Evolutionary conservation across 331 rosid genomes (phyloP).

Genomic region (Cydonia oblonga): DNA sequence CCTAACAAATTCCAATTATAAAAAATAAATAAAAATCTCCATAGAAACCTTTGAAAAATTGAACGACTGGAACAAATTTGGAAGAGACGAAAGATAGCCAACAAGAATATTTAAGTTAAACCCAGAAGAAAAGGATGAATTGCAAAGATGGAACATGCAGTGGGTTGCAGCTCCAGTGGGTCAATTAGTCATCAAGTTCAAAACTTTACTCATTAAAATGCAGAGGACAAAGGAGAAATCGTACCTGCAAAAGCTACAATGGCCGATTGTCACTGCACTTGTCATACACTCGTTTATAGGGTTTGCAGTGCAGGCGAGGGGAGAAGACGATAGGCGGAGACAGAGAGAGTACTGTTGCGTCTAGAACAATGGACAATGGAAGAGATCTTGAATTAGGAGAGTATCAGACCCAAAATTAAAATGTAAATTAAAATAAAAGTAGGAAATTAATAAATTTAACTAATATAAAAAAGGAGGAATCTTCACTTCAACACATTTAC

Average conservation of each 20-base stretch:
- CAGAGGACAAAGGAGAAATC: background rate
- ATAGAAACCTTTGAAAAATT: background rate
- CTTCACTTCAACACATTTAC: too few relatives aligned
- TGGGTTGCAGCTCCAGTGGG: background rate
- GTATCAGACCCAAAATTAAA: background rate
- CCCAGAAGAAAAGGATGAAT: background rate
- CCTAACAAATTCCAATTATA: too few relatives aligned
- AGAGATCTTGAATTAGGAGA: background rate
- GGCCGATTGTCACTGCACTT: slow-evolving; percentile 2
- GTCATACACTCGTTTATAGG: background rate
- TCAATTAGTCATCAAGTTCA: background rate
- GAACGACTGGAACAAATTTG: background rate
- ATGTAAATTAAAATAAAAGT: background rate
- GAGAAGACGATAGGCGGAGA: background rate
- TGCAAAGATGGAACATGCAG: background rate
- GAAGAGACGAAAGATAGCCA: background rate
- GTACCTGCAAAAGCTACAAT: slow-evolving; percentile 13
- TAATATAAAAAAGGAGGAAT: background rate
- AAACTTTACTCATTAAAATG: background rate
- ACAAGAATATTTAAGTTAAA: background rate
- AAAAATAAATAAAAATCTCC: background rate
- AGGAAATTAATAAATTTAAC: background rate
- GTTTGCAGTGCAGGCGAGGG: slow-evolving; percentile 12
- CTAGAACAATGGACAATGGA: slow-evolving; percentile 3
- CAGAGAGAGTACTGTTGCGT: slow-evolving; percentile 10